Base-by-base conservation (phyloP, 1,284 basidiomycete species). In the Pyrrhoderma noxium region DNA sequence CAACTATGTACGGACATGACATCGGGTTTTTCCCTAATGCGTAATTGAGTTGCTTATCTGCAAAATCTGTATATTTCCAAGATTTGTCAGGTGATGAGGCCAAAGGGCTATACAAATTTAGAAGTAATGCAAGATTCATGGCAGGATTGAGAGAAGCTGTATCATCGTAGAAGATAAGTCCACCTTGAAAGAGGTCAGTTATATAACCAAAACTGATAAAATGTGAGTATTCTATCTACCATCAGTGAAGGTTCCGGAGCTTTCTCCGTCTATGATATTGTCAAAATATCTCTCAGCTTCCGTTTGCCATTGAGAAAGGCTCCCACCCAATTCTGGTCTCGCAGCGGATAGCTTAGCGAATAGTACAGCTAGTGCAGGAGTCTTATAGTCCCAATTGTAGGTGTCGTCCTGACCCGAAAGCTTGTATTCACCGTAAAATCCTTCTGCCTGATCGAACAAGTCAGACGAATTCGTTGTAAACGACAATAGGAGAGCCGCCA, bases 301-400 rank as follows among this genome's bases (percentile, higher is more conserved):
- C 2, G 57, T 62, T 62, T 82, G 79, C 89, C 90, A 95, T 9
- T 70, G 65, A 1, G 77, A 74, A 35, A 81, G 58, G 60, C 86
- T 80, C 13, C 71, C 69, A 38, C 70, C 76, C 39, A 77, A 69
- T 51, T 60, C 67, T 48, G 67, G 67, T 60, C 79, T 67, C 35
- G 76, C 65, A 56, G 75, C 66, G 1, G 80, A 78, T 25, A 92
- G 70, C 52, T 84, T 82, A 0, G 82, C 70, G 48, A 88, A 88
- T 9, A 95, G 68, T 16, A 95, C 76, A 39, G 82, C 78, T 0
- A 89, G 63, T 1, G 84, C 89, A 2, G 90, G 85, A 0, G 77
- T 76, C 64, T 89, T 89, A 1, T 80, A 79, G 62, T 94, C 92
- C 93, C 93, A 96, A 63, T 94, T 93, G 70, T 93, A 89, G 4